Base-by-base conservation (phyloP, 192 early-diverging fungal genomes). In the Dissophora globulifera region DNA sequence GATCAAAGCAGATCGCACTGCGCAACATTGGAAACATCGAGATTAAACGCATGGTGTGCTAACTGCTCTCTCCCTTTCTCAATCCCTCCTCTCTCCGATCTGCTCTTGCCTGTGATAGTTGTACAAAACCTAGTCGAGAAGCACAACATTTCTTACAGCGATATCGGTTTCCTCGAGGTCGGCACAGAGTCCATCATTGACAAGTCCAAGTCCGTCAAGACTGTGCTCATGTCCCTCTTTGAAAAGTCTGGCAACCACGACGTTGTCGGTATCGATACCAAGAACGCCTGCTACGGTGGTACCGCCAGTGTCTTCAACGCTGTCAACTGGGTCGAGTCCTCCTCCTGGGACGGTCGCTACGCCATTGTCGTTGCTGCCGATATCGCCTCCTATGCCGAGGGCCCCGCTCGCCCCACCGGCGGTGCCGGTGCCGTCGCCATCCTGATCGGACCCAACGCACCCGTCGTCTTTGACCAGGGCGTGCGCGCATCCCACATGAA, bases 151-250 rank as follows among this genome's bases (percentile, higher is more conserved):
- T 81, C 86, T 38, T 92, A 87, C 83, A 89, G 83, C 42, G 85
- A 92, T 79, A 92, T 99, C 85, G 97, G 96, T 47, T 90, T 92
- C 27, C 85, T 99, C 27, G 97, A 99, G 70, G 95, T 99, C 42
- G 97, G 97, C 42, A 99, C 97, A 48, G 97, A 99, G 81, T 97
- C 97, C 43, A 96, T 99, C 70, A 94, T 99, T 58, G 97, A 99
- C 88, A 99, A 99, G 85, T 94, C 93, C 60, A 99, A 99, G 87
- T 92, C 95, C 27, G 95, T 96, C 74, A 99, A 99, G 86, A 89
- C 94, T 9, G 92, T 92, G 30, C 87, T 99, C 59, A 99, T 99
- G 98, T 91, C 92, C 59, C 87, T 99, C 31, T 99, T 99, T 69
- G 81, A 81, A 49, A 92, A 94, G 60, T 89, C 90, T 38, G 94